Base-by-base conservation (phyloP, 1,284 basidiomycete species). In the Puccinia hordei region DNA sequence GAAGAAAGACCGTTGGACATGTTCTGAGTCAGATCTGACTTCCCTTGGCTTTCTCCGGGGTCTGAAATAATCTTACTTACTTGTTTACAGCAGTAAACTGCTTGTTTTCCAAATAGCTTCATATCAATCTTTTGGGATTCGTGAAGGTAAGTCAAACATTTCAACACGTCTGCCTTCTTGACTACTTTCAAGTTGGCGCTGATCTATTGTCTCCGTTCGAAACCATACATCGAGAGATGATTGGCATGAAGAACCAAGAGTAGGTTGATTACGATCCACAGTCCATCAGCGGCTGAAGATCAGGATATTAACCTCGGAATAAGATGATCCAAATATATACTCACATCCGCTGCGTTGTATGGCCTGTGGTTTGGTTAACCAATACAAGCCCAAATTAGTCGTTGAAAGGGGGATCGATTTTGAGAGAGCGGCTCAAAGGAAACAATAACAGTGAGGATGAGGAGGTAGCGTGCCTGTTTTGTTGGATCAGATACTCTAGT, bases 31-130 rank as follows among this genome's bases (percentile, higher is more conserved):
- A 41, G 9, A 55, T 35, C 30, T 2, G 57, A 33, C 33, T 65
- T 65, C 19, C 35, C 15, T 41, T 41, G 8, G 5, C 17, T 27
- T 15, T 15, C 2, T 51, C 3, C n/a, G 33, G 38, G 15, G 6
- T 41, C 8, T 12, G 33, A 9, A 33, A 10, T 24, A 17, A 13
- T 22, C 33, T 57, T 22, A 38, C n/a, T 41, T 12, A 75, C 73
- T 24, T 75, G 73, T 44, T 75, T 75, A n/a, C 73, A 75, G 24
- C 73, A 75, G 51, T 75, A 75, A 46, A 75, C 73, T 44, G 73
- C 73, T 38, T 75, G 73, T 63, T 75, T 75, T 12, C 59, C 73
- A 35, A 75, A 75, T 38, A 75, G 24, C 41, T 75, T 75, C 73
- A 75, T 75, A 63, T 75, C 73, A 22, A 75, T 63, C 49, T 75